phyloP scores from a whole-genome alignment of 768 basidiomycete species.

The Termitomyces sp. region DNA sequence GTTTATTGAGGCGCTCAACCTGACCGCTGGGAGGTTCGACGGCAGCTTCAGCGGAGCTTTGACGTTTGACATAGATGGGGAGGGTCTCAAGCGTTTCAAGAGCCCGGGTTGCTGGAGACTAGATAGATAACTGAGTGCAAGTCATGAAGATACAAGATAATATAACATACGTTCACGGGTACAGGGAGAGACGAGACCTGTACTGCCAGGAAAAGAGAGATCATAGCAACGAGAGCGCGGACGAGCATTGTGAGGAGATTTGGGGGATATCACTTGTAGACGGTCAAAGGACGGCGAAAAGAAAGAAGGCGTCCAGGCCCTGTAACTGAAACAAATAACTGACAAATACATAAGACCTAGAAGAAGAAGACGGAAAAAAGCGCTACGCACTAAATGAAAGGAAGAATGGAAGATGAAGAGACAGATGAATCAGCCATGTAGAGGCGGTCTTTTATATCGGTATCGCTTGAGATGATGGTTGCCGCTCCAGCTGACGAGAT shows the following conservation, averaged over 20 bases:
- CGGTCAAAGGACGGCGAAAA: slow-evolving; percentile 4
- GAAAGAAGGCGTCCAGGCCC: slow-evolving; percentile 17
- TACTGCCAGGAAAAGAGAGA: slow-evolving; percentile 37
- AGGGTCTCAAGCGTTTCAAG: slow-evolving; percentile 34
- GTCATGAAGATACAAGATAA: no score
- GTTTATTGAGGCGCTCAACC: neutral
- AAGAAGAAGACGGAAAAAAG: neutral
- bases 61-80: slow-evolving; percentile 34
- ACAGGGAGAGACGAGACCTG: slow-evolving; percentile 38
- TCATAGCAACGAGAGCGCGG: slow-evolving; percentile 30
- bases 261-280: slow-evolving; percentile 5
- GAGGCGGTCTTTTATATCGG: slow-evolving; percentile 7
- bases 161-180: slow-evolving; percentile 30
- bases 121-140: slow-evolving; percentile 13
- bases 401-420: slow-evolving; percentile 6
- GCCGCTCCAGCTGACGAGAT: neutral
- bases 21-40: neutral
- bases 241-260: slow-evolving; percentile 37
- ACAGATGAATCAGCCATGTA: neutral
- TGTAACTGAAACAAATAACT: slow-evolving; percentile 13
- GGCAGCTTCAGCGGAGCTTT: slow-evolving; percentile 17
- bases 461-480: slow-evolving; percentile 9
- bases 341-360: neutral
- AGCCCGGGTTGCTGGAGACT: slow-evolving; percentile 23
- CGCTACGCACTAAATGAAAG: slow-evolving; percentile 6